Conservation (phyloP, 371 early-diverging fungal genomes). For the Hamiltosporidium magnivora region DNA sequence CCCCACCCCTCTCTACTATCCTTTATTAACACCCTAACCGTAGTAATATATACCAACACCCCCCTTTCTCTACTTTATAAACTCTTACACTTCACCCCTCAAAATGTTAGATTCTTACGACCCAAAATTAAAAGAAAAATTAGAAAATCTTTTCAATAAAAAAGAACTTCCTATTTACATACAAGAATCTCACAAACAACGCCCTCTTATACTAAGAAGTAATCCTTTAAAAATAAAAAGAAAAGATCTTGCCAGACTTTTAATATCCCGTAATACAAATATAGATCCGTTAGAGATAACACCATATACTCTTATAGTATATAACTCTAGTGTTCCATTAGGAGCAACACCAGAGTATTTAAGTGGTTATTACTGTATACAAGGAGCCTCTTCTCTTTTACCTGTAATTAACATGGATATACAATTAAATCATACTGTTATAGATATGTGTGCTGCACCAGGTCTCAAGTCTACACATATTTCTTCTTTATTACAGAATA, state of each 20-base stretch:
- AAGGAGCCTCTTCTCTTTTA: conserved; percentile 87
- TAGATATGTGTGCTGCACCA: conserved; percentile 56
- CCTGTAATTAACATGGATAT: conserved; percentile 90
- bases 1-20: no score
- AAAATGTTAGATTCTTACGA: no score
- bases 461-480: conserved; percentile 47
- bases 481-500: conserved; percentile 86
- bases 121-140: background rate
- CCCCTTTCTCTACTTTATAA: no score
- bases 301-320: conserved; percentile 52
- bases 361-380: conserved; percentile 97
- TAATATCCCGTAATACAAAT: conserved; percentile 86
- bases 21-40: no score
- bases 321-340: conserved; percentile 53
- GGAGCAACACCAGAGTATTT: conserved; percentile 95
- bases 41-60: no score
- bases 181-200: conserved; percentile 87
- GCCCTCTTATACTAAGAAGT: conserved; percentile 86
- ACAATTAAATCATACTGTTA: conserved; percentile 51
- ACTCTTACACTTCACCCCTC: no score
- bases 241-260: conserved; percentile 76
- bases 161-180: conserved; percentile 66
- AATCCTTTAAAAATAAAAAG: conserved; percentile 85
- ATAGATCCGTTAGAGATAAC: conserved; percentile 76
- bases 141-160: conserved; percentile 1